Percentiles rank a stretch among this genome's conserved stretches.
Evolutionary conservation across 2,329 filamentous ascomycete genomes (phyloP).

Genomic region (Teratosphaeriaceae sp.): DNA sequence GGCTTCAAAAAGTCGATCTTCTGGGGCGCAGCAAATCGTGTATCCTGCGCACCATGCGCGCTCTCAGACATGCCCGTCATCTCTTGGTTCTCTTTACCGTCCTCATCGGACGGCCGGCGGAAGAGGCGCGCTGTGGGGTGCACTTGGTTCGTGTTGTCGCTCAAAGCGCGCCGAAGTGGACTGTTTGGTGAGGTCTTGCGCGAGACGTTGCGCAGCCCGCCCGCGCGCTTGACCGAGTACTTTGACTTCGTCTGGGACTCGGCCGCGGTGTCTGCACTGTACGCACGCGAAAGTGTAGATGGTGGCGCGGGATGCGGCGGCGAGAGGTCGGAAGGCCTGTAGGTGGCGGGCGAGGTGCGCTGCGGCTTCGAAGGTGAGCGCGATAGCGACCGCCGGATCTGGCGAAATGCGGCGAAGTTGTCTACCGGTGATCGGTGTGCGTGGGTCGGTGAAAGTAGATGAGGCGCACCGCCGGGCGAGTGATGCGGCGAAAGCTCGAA

Average conservation of each 20-base stretch:
- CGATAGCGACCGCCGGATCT: conserved; percentile 79
- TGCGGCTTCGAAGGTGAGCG: conserved; percentile 81
- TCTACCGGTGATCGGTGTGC: conserved; percentile 56
- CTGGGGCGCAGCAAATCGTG: conserved; percentile 36
- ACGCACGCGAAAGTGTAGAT: conserved; percentile 38
- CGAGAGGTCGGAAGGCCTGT: conserved; percentile 37
- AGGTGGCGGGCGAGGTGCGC: conserved; percentile 59
- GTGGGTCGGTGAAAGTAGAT: conserved; percentile 73
- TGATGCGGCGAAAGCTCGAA: conserved; percentile 46
- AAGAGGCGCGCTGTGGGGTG: conserved; percentile 54
- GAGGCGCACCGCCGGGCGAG: conserved; percentile 65
- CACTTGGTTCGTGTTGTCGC: conserved; percentile 61
- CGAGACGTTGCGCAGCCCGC: conserved; percentile 36
- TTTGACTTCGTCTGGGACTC: conserved; percentile 40
- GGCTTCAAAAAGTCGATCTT: conserved; percentile 43
- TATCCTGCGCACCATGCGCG: conserved; percentile 13
- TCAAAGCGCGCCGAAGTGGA: conserved; percentile 71
- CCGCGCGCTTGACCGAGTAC: conserved; percentile 27
- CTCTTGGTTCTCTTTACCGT: conserved; percentile 33
- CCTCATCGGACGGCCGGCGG: conserved; percentile 43
- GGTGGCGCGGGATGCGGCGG: conserved; percentile 31
- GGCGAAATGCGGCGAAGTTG: conserved; percentile 72
- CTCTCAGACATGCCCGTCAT: conserved; percentile 20
- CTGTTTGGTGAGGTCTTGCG: conserved; percentile 73
- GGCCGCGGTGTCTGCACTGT: conserved; percentile 32